Base-by-base conservation (phyloP, 805 yeast species). In the Cyberlindnera lachancei region DNA sequence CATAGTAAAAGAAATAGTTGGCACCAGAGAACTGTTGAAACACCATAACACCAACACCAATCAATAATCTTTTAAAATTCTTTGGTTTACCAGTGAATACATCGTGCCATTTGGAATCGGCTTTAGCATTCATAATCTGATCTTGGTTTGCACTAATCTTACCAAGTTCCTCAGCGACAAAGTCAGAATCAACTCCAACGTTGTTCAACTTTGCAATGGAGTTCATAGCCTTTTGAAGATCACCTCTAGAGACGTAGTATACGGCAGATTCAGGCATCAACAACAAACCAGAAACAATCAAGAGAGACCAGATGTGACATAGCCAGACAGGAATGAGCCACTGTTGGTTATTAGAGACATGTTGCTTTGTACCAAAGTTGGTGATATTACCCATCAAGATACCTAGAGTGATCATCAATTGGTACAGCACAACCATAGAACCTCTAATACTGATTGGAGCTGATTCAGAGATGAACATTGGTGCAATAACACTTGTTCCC, bases 231-330 rank as follows among this genome's bases (percentile, higher is more conserved):
- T 71, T 73, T 21, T 72, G 78, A 22, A 63, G 41, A 35, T 58
- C 64, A 26, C 58, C 61, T 40, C 59, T 59, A 19, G 37, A 60
- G 12, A 46, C 34, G 53, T 68, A 74, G 59, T 53, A 79, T 50
- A 82, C 62, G 40, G 86, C 81, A 21, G 83, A 74, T 59, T 79
- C 87, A 22, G 86, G 85, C 69, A 76, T 74, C 42, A 65, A 62
- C 47, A 31, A 59, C 46, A 48, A 74, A 70, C 79, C 80, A 63
- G 48, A 59, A 5, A 42, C 14, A 35, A 49, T 42, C 15, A 56
- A 27, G 4, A 44, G 19, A 11, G 58, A 57, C 68, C 70, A 68
- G 5, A 54, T 56, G 30, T 61, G 64, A 34, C 63, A 56, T 36
- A 74, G 53, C 25, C 72, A 74, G 46, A 78, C 60, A 33, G 85